Base-by-base conservation (phyloP, 2,329 filamentous ascomycete species). In the Phaeosphaeriaceae sp. region DNA sequence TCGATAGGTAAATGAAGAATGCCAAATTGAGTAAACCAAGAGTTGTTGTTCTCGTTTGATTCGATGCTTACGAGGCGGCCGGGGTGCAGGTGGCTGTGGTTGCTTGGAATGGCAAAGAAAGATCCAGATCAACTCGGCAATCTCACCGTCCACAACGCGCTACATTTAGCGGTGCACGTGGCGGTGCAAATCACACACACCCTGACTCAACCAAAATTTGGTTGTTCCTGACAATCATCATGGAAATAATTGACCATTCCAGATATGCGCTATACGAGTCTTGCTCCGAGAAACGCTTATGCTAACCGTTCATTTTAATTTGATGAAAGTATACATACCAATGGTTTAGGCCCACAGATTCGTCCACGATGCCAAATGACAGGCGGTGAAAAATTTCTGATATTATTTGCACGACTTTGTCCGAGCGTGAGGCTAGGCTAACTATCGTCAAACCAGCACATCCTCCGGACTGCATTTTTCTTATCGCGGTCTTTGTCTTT, bases 101-200 rank as follows among this genome's bases (percentile, higher is more conserved):
- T 34, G 11, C 33, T 33, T 16, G 12, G 16, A 21, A 34, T 38
- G 34, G 42, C 34, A 33, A 46, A 32, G 35, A 35, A 35, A 23
- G 37, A 11, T 15, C n/a, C 16, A 23, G 37, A 28, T 12, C 21
- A 21, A 16, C 16, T 15, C 26, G 17, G 32, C 13, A 15, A 34
- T 34, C 17, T 34, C 82, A 78, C 66, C 81, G 82, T 69, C 85
- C 88, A 58, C 1, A 16, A 4, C 3, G 21, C 37, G 37, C 21
- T 40, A 40, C n/a, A 15, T 28, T 40, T 11, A n/a, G 13, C 23
- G 37, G 8, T 9, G 15, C 23, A 16, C 6, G 21, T 40, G 37
- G 20, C 36, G 37, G n/a, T 21, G 17, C 15, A 41, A 41, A 41
- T 21, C 40, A 42, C 40, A 42, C 28, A 42, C 17, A 42, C 17